Percentiles rank a stretch among this genome's conserved stretches.
Conservation (phyloP, 2,329 filamentous ascomycete genomes). For the Talaromyces pinophilus region DNA sequence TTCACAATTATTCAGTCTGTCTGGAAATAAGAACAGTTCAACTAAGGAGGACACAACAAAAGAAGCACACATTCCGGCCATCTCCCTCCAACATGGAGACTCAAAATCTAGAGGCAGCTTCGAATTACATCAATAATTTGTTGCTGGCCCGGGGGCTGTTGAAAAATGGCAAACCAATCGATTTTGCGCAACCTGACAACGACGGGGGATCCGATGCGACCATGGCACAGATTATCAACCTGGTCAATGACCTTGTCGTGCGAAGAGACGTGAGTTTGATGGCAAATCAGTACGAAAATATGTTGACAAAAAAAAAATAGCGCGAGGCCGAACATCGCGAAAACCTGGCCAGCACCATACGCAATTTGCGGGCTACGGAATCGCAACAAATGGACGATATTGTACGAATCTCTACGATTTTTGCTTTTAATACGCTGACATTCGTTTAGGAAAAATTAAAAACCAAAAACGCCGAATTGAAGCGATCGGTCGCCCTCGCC, state of each 20-base stretch:
- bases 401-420: slow-evolving; percentile 43
- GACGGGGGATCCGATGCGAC: slow-evolving; percentile 63
- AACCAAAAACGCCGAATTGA: slow-evolving; percentile 57
- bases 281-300: slow-evolving; percentile 11
- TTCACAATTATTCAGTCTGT: slow-evolving; percentile 4
- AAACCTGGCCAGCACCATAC: slow-evolving; percentile 74
- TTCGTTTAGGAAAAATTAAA: slow-evolving; percentile 53
- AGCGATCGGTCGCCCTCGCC: slow-evolving; percentile 57
- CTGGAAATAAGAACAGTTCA: slow-evolving; percentile 1
- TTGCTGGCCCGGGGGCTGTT: slow-evolving; percentile 64
- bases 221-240: slow-evolving; percentile 84
- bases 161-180: slow-evolving; percentile 61
- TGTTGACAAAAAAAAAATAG: slow-evolving; percentile 46
- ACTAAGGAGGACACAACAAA: slow-evolving; percentile 14
- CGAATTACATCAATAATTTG: slow-evolving; percentile 66
- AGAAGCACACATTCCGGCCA: background rate
- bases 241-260: slow-evolving; percentile 90
- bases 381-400: slow-evolving; percentile 72
- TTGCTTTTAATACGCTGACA: slow-evolving; percentile 20
- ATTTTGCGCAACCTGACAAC: slow-evolving; percentile 74
- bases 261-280: slow-evolving; percentile 74
- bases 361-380: slow-evolving; percentile 72
- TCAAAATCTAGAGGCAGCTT: slow-evolving; percentile 60
- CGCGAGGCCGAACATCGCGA: slow-evolving; percentile 89
- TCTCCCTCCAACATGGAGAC: slow-evolving; percentile 41